Base-by-base conservation (phyloP, 2,329 filamentous ascomycete species). In the Xylariaceae sp. region DNA sequence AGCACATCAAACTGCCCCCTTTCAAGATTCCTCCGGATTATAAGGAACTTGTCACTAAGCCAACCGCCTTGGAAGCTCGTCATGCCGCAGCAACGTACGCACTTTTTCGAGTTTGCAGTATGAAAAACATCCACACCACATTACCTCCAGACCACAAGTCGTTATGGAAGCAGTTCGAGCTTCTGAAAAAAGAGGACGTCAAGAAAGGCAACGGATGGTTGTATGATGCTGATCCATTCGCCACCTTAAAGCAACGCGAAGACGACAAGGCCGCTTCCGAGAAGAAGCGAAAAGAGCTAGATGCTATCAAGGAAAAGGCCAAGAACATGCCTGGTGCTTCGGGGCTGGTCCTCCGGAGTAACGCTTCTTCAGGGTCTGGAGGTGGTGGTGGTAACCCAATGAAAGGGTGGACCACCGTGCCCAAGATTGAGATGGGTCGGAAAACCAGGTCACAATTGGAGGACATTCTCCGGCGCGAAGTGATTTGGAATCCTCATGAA, bases 181-280 rank as follows among this genome's bases (percentile, higher is more conserved):
- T 81, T 3, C 69, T 97, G 49, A 97, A 96, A 66, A 80, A 79
- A 49, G 78, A 82, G 52, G 91, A 96, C 55, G 71, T 88, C 37
- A 85, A 83, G 57, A 83, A 87, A 32, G 89, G 78, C n/a, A 79
- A 79, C 49, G 85, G 71, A 0, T 96, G 90, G 86, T 83, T 95
- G 78, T 98, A 97, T 63, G 90, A 95, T 54, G 89, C 89, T 9
- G 93, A 98, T 57, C 93, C 93, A 1, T 98, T 98, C 67, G 78
- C 83, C 45, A 83, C 88, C 1, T 74, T 86, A 49, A 78, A 83
- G 51, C 87, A 94, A 63, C 76, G 87, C 39, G 86, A 95, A 53
- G 85, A 89, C 55, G 83, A 86, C 8, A 87, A 85, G 49, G 81
- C 78, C 2, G 73, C 80, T 3, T 79, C 83, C 34, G 86, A 89